Evolutionary conservation across 2,329 filamentous ascomycete genomes (phyloP), one percentile per base, ranked within the genome.

Genomic region (Elsinoe batatas): DNA sequence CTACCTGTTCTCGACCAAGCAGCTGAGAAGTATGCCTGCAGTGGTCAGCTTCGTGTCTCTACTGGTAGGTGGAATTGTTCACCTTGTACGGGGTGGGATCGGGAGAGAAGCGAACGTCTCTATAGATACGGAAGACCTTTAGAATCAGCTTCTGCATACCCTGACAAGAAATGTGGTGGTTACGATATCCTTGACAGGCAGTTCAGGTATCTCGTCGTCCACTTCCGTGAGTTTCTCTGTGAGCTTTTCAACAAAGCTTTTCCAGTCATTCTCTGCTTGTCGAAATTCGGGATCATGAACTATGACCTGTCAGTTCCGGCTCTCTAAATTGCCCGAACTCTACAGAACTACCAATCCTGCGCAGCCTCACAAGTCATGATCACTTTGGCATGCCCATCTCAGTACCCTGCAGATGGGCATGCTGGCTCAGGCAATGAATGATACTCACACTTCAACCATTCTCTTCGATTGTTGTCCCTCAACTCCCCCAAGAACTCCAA

Each of bases 21-120:
- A 36, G 86, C 89, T 8, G 86, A 87, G 70, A 91, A 95, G 71
- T 91, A 82, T 54, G 88, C 80, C 83, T 88, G 54, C 57, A 33
- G n/a, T 38, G 37, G 53, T 59, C 13, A 55, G 43, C 44, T 22
- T 13, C 17, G 42, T n/a, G 7, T 22, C 13, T 5, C 32, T 3
- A n/a, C 43, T 11, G 33, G 20, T 13, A 38, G 1, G 35, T 17
- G 49, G 56, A 26, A 40, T 11, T 44, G 60, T 75, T 64, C 72
- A 87, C 87, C 78, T 94, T 95, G 75, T 95, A 95, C 0, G 91
- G 90, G 2, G 88, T 93, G 17, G 81, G 86, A 64, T 95, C 84
- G 62, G 88, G 86, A 64, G 79, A 87, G 71, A 95, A 95, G 56
- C 90, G 82, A 42, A 93, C 79, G 64, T 95, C 90, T 63, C 90